A percentile compares a stretch with the other conserved stretches of the same genome.
Conservation (phyloP, 495 filamentous ascomycete genomes). For the Darksidea phi region DNA sequence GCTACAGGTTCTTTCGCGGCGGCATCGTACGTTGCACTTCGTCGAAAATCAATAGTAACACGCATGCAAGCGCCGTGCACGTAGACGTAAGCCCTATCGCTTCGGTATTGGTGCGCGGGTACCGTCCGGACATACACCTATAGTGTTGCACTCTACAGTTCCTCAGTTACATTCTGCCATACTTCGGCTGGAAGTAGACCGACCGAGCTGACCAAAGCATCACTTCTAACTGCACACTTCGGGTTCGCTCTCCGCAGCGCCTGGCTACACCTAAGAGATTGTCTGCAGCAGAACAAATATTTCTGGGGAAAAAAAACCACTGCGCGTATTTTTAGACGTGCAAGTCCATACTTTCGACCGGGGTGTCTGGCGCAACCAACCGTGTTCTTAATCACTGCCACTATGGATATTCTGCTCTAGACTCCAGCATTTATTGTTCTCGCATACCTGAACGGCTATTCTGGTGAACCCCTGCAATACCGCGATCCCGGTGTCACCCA, state of each 20-base stretch:
- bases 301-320: constrained; percentile 19
- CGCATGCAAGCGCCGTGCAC: constrained; percentile 8
- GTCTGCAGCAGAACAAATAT: not conserved
- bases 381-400: constrained; percentile 19
- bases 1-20: not conserved
- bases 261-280: not conserved
- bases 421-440: constrained; percentile 12
- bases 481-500: constrained; percentile 26
- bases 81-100: constrained; percentile 36
- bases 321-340: constrained; percentile 27
- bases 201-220: not conserved
- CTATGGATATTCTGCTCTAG: constrained; percentile 30
- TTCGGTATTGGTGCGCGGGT: constrained; percentile 8
- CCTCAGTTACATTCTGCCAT: not conserved
- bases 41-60: constrained; percentile 20
- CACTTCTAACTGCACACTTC: not conserved
- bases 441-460: constrained; percentile 15
- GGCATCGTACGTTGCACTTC: not conserved
- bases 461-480: not conserved
- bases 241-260: not conserved
- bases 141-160: constrained; percentile 7
- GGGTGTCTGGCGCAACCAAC: constrained; percentile 20
- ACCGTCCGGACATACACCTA: not conserved
- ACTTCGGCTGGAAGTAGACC: too few relatives aligned
- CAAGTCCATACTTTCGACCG: constrained; percentile 26